A percentile compares a stretch with the other conserved stretches of the same genome.
Evolutionary conservation across 2,329 filamentous ascomycete genomes (phyloP).

Genomic region (Alternaria arborescens): DNA sequence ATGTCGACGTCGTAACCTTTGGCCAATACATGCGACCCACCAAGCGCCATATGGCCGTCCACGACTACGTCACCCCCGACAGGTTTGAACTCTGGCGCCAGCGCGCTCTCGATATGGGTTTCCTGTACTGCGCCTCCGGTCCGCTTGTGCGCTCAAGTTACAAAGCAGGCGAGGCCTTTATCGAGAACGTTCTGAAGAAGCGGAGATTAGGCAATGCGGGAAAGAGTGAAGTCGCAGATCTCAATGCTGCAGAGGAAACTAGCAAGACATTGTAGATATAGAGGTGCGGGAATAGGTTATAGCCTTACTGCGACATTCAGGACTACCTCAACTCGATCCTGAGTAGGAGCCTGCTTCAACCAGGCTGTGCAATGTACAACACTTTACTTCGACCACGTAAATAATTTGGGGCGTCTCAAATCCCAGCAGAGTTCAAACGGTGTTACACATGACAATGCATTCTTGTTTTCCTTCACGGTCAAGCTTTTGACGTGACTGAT

Average conservation of each 20-base stretch:
- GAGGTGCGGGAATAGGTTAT: background rate
- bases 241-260: conserved; percentile 13
- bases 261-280: conserved; percentile 5
- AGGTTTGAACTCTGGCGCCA: conserved; percentile 92
- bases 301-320: background rate
- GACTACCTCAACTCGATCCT: background rate
- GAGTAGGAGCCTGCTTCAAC: conserved; percentile 12
- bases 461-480: background rate
- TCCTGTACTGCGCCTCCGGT: conserved; percentile 94
- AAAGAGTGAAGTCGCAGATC: conserved; percentile 19
- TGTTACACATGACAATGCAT: background rate
- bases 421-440: background rate
- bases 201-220: conserved; percentile 27
- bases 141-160: conserved; percentile 94
- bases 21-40: conserved; percentile 99
- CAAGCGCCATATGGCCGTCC: conserved; percentile 96
- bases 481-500: background rate
- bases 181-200: conserved; percentile 96
- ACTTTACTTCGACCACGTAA: background rate
- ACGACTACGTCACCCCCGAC: conserved; percentile 91
- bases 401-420: background rate
- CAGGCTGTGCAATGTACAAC: conserved; percentile 1
- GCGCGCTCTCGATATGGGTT: conserved; percentile 91
- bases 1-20: conserved; percentile 96
- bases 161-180: conserved; percentile 98